phyloP scores from a whole-genome alignment of 2,329 filamentous ascomycete species.

The Calonectria crousiana region DNA sequence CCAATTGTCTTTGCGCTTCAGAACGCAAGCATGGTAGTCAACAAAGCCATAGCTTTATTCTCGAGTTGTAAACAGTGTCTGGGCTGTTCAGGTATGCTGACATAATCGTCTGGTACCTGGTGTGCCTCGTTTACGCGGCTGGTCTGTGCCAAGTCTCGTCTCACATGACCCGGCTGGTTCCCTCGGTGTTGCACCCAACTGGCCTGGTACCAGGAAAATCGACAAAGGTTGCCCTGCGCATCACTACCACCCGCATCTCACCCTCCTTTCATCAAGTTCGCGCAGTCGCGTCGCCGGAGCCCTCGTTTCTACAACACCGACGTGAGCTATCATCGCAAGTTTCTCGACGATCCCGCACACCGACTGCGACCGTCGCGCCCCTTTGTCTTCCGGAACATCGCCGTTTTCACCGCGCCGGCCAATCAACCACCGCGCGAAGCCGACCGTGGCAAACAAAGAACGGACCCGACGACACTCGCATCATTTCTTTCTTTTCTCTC shows the following conservation, averaged over 20 bases:
- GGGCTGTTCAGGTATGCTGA: background rate
- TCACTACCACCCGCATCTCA: conserved; percentile 28
- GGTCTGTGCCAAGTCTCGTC: conserved; percentile 43
- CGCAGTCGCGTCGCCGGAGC: conserved; percentile 29
- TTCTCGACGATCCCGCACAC: background rate
- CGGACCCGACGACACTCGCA: conserved; percentile 3
- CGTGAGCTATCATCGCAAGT: conserved; percentile 12
- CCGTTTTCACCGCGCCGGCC: conserved; percentile 21
- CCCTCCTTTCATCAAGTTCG: conserved; percentile 34
- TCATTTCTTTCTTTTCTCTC: background rate
- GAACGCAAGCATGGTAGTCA: background rate
- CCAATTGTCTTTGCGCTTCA: background rate
- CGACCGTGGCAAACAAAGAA: conserved; percentile 4
- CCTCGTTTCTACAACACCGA: conserved; percentile 7
- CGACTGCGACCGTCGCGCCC: conserved; percentile 26
- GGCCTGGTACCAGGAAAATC: conserved; percentile 35
- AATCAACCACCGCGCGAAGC: conserved; percentile 4
- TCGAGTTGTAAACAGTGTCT: background rate
- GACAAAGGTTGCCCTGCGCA: conserved; percentile 34
- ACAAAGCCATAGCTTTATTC: background rate
- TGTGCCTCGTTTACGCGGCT: conserved; percentile 13
- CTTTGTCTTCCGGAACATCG: conserved; percentile 17
- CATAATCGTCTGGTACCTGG: background rate
- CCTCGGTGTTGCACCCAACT: conserved; percentile 26
- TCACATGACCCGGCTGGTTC: conserved; percentile 49